These are phyloP conservation scores for Aspergillus campestris DNA, from an alignment of 495 filamentous ascomycete species.

Conservation along the genomic window DNA sequence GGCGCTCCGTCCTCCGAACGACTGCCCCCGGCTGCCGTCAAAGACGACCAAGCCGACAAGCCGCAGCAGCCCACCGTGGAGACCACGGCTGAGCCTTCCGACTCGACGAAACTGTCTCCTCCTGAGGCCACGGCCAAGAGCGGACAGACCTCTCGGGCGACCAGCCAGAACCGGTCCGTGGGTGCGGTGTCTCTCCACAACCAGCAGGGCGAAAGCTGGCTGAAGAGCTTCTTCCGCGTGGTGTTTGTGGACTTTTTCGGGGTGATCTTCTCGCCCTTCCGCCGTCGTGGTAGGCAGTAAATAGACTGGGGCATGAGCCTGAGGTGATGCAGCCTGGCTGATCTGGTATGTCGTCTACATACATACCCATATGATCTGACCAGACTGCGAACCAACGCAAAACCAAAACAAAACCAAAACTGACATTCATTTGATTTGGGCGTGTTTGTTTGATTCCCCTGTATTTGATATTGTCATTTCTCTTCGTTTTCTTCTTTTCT, in stretches of 20 bases:
- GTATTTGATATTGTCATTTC: conserved; percentile 28
- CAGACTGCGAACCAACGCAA: not conserved
- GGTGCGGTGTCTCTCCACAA: conserved; percentile 34
- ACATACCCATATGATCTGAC: not conserved
- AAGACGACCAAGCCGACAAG: conserved; percentile 6
- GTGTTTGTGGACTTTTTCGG: conserved; percentile 37
- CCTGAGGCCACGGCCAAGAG: conserved; percentile 17
- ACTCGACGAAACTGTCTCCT: conserved; percentile 8
- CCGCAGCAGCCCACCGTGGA: conserved; percentile 1
- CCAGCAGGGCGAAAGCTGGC: conserved; percentile 34
- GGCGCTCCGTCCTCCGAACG: conserved; percentile 27
- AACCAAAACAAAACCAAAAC: conserved; percentile 2
- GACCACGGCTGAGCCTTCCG: conserved; percentile 10
- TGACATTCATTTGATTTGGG: conserved; percentile 20
- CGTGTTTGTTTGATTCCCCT: conserved; percentile 29
- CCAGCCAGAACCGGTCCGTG: conserved; percentile 39
- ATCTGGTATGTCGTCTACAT: conserved; percentile 22
- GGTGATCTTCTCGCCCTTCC: conserved; percentile 33
- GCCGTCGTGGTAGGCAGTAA: conserved; percentile 31
- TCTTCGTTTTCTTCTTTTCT: conserved; percentile 17
- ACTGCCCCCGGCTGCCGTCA: conserved; percentile 9
- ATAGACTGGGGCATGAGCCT: conserved; percentile 3
- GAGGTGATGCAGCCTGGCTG: not conserved
- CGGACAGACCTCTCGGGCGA: conserved; percentile 30
- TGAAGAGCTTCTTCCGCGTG: conserved; percentile 35